A percentile compares a stretch with the other conserved stretches of the same genome.
Conservation (phyloP, 768 basidiomycete genomes). For the Lentinula lateritia region DNA sequence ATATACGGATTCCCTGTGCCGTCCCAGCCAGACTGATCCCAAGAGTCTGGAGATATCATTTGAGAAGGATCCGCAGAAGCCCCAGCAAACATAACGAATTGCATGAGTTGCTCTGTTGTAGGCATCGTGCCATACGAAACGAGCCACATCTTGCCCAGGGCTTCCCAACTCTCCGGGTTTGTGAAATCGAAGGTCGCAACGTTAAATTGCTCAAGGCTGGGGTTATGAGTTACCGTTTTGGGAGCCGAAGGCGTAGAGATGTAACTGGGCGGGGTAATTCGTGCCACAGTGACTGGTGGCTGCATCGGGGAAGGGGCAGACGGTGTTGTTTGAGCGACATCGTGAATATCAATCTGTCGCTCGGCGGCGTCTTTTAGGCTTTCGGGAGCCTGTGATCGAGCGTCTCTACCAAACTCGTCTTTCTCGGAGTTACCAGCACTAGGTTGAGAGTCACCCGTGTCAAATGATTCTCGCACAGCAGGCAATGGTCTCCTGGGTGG, state of each 20-base stretch:
- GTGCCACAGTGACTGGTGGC: slow-evolving; percentile 31
- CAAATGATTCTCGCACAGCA: slow-evolving; percentile 4
- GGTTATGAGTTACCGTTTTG: slow-evolving; percentile 18
- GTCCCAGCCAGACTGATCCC: slow-evolving; percentile 3
- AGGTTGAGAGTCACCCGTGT: slow-evolving; percentile 5
- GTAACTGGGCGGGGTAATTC: slow-evolving; percentile 37
- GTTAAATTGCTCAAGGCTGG: slow-evolving; percentile 67
- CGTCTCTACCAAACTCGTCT: slow-evolving; percentile 86
- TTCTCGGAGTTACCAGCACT: slow-evolving; percentile 37
- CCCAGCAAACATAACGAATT: slow-evolving; percentile 46
- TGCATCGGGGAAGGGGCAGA: not conserved
- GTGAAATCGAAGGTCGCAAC: slow-evolving; percentile 69
- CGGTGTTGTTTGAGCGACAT: not conserved
- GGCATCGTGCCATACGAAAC: slow-evolving; percentile 63
- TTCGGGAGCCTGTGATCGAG: slow-evolving; percentile 51
- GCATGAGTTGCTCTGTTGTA: slow-evolving; percentile 72
- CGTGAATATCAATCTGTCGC: not conserved
- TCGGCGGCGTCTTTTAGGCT: slow-evolving; percentile 7
- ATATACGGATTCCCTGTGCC: not conserved
- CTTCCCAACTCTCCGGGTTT: slow-evolving; percentile 71
- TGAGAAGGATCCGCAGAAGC: not conserved
- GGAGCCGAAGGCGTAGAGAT: slow-evolving; percentile 35
- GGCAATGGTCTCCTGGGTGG: slow-evolving; percentile 46
- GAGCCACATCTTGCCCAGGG: slow-evolving; percentile 74
- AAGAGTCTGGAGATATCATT: not conserved